These are phyloP conservation scores for Chaetomium strumarium DNA, from an alignment of 2,329 filamentous ascomycete genomes.

Conservation along the genomic window DNA sequence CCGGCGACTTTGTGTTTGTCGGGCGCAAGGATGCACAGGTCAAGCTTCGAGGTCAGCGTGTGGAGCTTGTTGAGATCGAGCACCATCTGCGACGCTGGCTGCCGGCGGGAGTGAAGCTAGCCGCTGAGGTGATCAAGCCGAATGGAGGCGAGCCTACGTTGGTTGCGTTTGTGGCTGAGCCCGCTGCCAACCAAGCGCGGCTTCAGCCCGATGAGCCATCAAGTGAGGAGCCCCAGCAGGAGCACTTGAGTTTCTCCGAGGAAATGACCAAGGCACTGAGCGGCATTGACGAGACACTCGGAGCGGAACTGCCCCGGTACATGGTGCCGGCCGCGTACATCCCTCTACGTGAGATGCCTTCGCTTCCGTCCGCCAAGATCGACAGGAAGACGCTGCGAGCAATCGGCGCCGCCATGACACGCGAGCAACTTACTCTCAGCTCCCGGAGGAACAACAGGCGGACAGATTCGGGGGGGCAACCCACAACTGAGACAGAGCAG, in stretches of 20 bases:
- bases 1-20: slow-evolving; percentile 19
- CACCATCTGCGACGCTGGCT: slow-evolving; percentile 30
- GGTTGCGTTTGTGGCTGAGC: slow-evolving; percentile 29
- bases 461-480: not conserved
- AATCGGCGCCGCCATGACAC: slow-evolving; percentile 28
- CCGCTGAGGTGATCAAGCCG: slow-evolving; percentile 41
- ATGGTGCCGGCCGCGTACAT: slow-evolving; percentile 40
- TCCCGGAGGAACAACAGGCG: not conserved
- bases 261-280: slow-evolving; percentile 17
- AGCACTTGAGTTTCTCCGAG: not conserved
- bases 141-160: slow-evolving; percentile 23
- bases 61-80: slow-evolving; percentile 38
- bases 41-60: slow-evolving; percentile 25
- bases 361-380: slow-evolving; percentile 40
- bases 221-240: not conserved
- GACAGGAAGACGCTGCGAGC: slow-evolving; percentile 35
- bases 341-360: slow-evolving; percentile 36
- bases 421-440: slow-evolving; percentile 7
- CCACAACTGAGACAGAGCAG: slow-evolving; percentile 30
- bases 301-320: slow-evolving; percentile 25
- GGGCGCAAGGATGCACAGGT: slow-evolving; percentile 24
- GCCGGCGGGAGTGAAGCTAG: slow-evolving; percentile 35
- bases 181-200: not conserved
- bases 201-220: not conserved
- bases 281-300: slow-evolving; percentile 12